Percentiles rank a stretch among this genome's conserved stretches.
These are phyloP conservation scores for Mycocentrospora acerina DNA, from an alignment of 2,329 filamentous ascomycete genomes.

Conservation along the genomic window DNA sequence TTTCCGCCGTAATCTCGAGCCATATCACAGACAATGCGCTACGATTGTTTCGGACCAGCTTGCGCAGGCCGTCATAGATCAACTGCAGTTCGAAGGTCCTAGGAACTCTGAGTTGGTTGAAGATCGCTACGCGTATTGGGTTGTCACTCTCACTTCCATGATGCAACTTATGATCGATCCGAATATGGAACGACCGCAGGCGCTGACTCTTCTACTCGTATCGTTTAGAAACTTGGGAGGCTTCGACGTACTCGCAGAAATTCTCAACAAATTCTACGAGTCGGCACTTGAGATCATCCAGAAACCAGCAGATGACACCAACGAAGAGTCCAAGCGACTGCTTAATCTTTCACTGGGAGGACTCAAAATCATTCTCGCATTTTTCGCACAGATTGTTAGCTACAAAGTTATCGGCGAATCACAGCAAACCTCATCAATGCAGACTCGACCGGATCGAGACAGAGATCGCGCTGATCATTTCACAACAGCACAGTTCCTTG, in stretches of 20 bases:
- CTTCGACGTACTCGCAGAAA: conserved; percentile 69
- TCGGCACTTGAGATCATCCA: conserved; percentile 55
- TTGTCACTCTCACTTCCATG: conserved; percentile 75
- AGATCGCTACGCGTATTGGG: conserved; percentile 74
- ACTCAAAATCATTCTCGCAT: conserved; percentile 79
- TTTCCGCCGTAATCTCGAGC: conserved; percentile 70
- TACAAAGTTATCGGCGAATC: conserved; percentile 82
- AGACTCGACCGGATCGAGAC: conserved; percentile 55
- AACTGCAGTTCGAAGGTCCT: conserved; percentile 58
- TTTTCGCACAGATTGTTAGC: conserved; percentile 76
- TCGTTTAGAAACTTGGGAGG: conserved; percentile 84
- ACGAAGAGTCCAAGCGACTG: conserved; percentile 45
- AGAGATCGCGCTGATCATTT: conserved; percentile 62
- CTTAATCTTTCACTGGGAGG: conserved; percentile 57
- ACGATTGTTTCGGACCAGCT: conserved; percentile 66
- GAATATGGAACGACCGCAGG: conserved; percentile 44
- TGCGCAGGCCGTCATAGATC: conserved; percentile 67
- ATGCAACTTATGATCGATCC: conserved; percentile 78
- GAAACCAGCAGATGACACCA: conserved; percentile 44
- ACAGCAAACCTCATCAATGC: conserved; percentile 59
- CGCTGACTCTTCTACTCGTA: conserved; percentile 72
- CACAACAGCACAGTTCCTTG: conserved; percentile 72
- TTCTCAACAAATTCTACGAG: conserved; percentile 68
- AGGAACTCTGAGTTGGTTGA: conserved; percentile 55
- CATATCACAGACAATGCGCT: conserved; percentile 62